A percentile compares a stretch with the other conserved stretches of the same genome.
Evolutionary conservation across 1,284 basidiomycete genomes (phyloP).

Genomic region (Apiotrichum akiyoshidainum): DNA sequence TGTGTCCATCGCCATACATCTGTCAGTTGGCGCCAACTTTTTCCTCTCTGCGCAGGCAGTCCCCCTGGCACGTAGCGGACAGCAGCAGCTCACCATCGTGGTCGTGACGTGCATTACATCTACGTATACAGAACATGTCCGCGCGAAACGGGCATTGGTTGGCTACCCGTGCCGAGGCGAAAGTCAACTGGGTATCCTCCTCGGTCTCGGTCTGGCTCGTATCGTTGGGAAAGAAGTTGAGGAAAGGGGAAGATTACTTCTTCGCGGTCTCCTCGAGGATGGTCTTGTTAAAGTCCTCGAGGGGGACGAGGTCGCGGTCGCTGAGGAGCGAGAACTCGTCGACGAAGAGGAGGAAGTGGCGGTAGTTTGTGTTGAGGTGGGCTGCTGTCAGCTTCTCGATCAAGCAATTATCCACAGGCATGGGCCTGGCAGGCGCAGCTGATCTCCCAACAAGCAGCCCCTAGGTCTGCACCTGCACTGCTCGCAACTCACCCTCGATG

Average conservation of each 20-base stretch:
- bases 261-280: constrained; percentile 69
- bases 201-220: too few relatives aligned
- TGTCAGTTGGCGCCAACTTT: too few relatives aligned
- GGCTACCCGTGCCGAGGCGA: too few relatives aligned
- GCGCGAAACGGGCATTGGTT: too few relatives aligned
- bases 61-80: too few relatives aligned
- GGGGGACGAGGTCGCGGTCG: constrained; percentile 90
- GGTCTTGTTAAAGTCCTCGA: constrained; percentile 94
- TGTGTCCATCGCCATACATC: too few relatives aligned
- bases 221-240: too few relatives aligned
- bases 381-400: constrained; percentile 58
- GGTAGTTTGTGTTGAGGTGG: constrained; percentile 97
- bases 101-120: constrained; percentile 10
- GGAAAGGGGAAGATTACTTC: constrained; percentile 6
- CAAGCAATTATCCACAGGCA: not conserved
- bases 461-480: not conserved
- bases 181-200: too few relatives aligned
- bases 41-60: too few relatives aligned
- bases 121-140: constrained; percentile 4
- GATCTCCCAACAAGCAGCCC: too few relatives aligned
- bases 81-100: not conserved
- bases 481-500: constrained; percentile 75
- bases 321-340: constrained; percentile 98
- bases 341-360: constrained; percentile 96
- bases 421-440: too few relatives aligned